Evolutionary conservation across 306 rosid genomes (phyloP).

Genomic region (cucumber (Cucumis sativus)): Cucumber_9930_V3 NC_026660.2:22440501-22441000

Average conservation of each 20-base stretch:
- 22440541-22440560: constrained; percentile 99
- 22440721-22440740: not conserved
- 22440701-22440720: not conserved
- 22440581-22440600: constrained; percentile 85
- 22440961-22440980: constrained; percentile 80
- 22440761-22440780: not conserved
- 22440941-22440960: constrained; percentile 98
- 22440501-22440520: constrained; percentile 62
- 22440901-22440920: constrained; percentile 63
- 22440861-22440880: constrained; percentile 70
- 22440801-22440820: not conserved
- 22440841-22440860: constrained; percentile 1
- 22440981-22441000: constrained; percentile 94
- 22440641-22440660: not conserved
- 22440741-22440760: not conserved
- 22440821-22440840: not conserved
- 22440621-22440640: not conserved
- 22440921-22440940: constrained; percentile 98
- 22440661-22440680: not conserved
- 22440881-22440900: constrained; percentile 74
- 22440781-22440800: not conserved
- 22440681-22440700: not conserved
- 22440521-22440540: constrained; percentile 69
- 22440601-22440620: not conserved
- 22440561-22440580: constrained; percentile 93